Evolutionary conservation across 345 rosid genomes (phyloP), one percentile per base, ranked within the genome.

Genomic region (Citrus unshiu): DNA sequence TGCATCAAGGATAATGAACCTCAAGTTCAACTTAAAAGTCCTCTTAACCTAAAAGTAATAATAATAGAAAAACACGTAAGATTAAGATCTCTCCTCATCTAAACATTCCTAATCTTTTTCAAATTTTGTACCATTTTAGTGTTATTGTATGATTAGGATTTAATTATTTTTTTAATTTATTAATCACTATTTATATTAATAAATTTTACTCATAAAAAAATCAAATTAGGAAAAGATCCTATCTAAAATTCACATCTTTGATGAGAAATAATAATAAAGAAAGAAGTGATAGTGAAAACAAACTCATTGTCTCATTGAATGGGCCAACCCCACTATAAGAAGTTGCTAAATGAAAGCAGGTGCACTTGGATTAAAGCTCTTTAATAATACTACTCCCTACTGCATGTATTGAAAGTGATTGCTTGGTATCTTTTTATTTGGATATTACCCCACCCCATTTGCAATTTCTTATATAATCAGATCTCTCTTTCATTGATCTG

Each of bases 91-190:
- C 34, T 32, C 4, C 0, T n/a, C n/a, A n/a, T n/a, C n/a, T n/a
- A n/a, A n/a, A n/a, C n/a, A n/a, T n/a, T n/a, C n/a, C n/a, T n/a
- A n/a, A n/a, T n/a, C n/a, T n/a, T n/a, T n/a, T n/a, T n/a, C n/a
- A n/a, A n/a, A n/a, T n/a, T n/a, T n/a, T n/a, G n/a, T n/a, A n/a
- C n/a, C n/a, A n/a, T 32, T 32, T 32, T 32, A 32, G 0, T 32
- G 0, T 32, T 32, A 32, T 0, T 3, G 0, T 32, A 3, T 32
- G 0, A 32, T 32, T 32, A 32, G 0, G 0, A 32, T 32, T 32
- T 32, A 32, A 32, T 3, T 32, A n/a, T 32, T 32, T 32, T 32
- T 32, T 32, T 32, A 32, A 32, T 32, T 32, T 32, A 32, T 32
- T 3, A 32, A 32, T 0, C 0, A 32, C 0, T 32, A 32, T 0